phyloP scores from a whole-genome alignment of 1,284 basidiomycete species.

The Ustilago crameri region DNA sequence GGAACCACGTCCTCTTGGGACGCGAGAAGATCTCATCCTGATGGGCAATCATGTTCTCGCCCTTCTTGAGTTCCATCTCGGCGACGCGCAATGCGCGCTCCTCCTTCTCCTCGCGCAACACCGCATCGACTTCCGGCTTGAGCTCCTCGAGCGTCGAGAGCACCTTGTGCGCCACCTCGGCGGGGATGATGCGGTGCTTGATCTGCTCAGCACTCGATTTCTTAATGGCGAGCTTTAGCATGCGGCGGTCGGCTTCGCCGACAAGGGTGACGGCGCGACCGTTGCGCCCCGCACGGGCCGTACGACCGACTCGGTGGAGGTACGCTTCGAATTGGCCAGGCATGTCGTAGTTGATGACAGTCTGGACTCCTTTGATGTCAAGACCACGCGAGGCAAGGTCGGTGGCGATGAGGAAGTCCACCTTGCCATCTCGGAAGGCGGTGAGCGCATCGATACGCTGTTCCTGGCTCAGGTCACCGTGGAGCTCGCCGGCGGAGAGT shows the following conservation, averaged over 20 bases:
- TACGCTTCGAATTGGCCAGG: constrained; percentile 93
- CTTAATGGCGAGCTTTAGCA: constrained; percentile 96
- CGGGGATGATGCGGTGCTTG: constrained; percentile 86
- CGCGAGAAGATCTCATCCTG: constrained; percentile 92
- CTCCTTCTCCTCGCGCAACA: constrained; percentile 92
- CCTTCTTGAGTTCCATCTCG: constrained; percentile 96
- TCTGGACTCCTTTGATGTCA: constrained; percentile 93
- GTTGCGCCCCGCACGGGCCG: constrained; percentile 45
- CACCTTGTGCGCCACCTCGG: constrained; percentile 82
- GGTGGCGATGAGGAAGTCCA: constrained; percentile 86
- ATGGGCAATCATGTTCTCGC: constrained; percentile 94
- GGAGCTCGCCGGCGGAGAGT: constrained; percentile 86
- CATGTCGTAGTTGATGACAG: constrained; percentile 99
- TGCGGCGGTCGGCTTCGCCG: constrained; percentile 93
- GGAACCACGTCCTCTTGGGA: constrained; percentile 98
- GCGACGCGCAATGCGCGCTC: constrained; percentile 80
- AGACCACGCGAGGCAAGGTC: constrained; percentile 98
- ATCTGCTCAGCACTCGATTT: constrained; percentile 84
- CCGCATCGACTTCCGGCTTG: constrained; percentile 82
- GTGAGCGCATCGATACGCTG: constrained; percentile 93
- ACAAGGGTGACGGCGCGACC: constrained; percentile 87
- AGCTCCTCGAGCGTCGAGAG: constrained; percentile 77
- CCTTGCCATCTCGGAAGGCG: constrained; percentile 84
- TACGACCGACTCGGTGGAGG: constrained; percentile 90
- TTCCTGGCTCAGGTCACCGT: constrained; percentile 96